phyloP scores from a whole-genome alignment of 2,329 filamentous ascomycete genomes.

The Fusarium phyllophilum region DNA sequence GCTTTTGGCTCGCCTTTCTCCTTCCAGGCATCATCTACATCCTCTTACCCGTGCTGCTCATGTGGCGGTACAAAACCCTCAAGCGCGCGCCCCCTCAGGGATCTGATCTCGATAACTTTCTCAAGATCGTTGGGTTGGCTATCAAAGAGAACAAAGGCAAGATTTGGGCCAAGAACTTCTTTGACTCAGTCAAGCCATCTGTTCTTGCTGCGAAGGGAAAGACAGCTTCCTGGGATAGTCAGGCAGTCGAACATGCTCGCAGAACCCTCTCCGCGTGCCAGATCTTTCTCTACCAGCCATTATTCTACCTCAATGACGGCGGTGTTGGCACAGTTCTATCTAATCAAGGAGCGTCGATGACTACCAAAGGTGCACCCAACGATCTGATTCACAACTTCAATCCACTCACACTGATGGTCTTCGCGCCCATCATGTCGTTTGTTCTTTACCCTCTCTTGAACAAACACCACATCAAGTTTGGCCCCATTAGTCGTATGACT shows the following conservation, averaged over 20 bases:
- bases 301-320: background rate
- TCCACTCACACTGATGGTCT: slow-evolving; percentile 66
- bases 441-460: slow-evolving; percentile 67
- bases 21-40: slow-evolving; percentile 54
- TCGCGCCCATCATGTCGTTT: slow-evolving; percentile 44
- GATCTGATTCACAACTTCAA: slow-evolving; percentile 70
- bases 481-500: slow-evolving; percentile 66
- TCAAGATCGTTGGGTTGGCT: background rate
- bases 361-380: slow-evolving; percentile 64
- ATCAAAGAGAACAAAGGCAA: background rate
- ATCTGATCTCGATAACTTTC: background rate
- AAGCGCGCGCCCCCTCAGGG: background rate
- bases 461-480: slow-evolving; percentile 62
- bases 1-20: slow-evolving; percentile 62
- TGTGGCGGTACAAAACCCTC: background rate
- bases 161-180: background rate
- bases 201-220: slow-evolving; percentile 1
- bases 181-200: background rate
- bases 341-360: slow-evolving; percentile 42
- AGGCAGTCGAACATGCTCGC: background rate
- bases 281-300: background rate
- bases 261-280: background rate
- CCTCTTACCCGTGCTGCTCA: slow-evolving; percentile 58
- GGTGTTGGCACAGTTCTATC: background rate
- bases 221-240: background rate